phyloP scores from a whole-genome alignment of 371 early-diverging fungal species.

The Syncephalis fuscata region DNA sequence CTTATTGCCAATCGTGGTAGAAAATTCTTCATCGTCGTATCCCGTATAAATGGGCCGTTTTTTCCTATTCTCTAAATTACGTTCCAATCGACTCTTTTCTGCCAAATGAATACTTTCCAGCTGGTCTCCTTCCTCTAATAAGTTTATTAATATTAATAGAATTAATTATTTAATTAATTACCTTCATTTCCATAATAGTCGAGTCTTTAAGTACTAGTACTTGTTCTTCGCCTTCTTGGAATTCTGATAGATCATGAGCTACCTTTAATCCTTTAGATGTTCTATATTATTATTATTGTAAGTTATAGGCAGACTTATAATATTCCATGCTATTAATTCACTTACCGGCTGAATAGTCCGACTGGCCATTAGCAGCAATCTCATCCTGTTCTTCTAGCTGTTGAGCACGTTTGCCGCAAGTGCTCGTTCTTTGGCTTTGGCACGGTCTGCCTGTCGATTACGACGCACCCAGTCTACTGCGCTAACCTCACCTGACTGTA shows the following conservation, averaged over 20 bases:
- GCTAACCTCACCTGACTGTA: constrained; percentile 23
- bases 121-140: constrained; percentile 47
- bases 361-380: constrained; percentile 10
- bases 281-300: constrained; percentile 23
- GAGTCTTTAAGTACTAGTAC: constrained; percentile 80
- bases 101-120: constrained; percentile 48
- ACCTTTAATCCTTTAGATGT: constrained; percentile 64
- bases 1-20: constrained; percentile 17
- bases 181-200: constrained; percentile 43
- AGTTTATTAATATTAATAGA: constrained; percentile 1
- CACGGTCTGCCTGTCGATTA: constrained; percentile 24
- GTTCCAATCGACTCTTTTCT: constrained; percentile 41
- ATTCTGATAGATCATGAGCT: constrained; percentile 50
- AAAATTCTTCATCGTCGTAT: constrained; percentile 61
- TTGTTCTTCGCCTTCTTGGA: constrained; percentile 68
- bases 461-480: constrained; percentile 44
- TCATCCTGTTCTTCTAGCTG: constrained; percentile 2
- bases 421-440: constrained; percentile 27
- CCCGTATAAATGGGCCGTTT: constrained; percentile 44
- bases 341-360: constrained; percentile 6
- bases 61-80: constrained; percentile 52
- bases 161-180: background rate
- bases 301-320: background rate
- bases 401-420: constrained; percentile 9
- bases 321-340: constrained; percentile 12